Conservation (phyloP, 768 basidiomycete genomes). For the Mycena rebaudengoi region DNA sequence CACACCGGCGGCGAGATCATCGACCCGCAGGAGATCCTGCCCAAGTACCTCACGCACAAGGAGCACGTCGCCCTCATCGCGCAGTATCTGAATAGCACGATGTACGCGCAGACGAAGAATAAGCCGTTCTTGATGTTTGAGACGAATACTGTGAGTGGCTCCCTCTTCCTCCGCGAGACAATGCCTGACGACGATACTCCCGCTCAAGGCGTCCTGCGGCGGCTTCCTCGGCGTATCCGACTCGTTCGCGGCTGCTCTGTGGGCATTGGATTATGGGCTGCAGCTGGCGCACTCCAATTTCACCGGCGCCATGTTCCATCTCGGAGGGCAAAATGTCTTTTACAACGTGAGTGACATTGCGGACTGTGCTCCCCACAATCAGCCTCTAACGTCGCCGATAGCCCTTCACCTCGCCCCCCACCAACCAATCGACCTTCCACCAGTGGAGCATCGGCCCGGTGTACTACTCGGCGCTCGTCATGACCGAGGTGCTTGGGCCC, state of each 20-base stretch:
- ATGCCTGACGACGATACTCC: no score
- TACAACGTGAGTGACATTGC: constrained; percentile 52
- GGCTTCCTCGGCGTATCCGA: constrained; percentile 61
- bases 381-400: neutral
- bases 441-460: constrained; percentile 65
- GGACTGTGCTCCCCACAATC: neutral
- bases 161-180: neutral
- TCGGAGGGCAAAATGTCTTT: constrained; percentile 57
- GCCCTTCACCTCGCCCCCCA: constrained; percentile 57
- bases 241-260: constrained; percentile 58
- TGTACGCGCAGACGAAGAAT: constrained; percentile 39
- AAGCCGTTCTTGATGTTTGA: constrained; percentile 62
- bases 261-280: constrained; percentile 59
- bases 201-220: constrained; percentile 59
- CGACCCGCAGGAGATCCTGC: constrained; percentile 48
- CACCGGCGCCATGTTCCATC: constrained; percentile 43
- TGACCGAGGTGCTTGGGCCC: constrained; percentile 55
- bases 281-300: constrained; percentile 53
- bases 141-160: constrained; percentile 37
- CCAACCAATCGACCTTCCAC: constrained; percentile 50
- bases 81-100: constrained; percentile 47
- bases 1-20: constrained; percentile 25
- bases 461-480: constrained; percentile 55
- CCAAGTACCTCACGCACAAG: constrained; percentile 54
- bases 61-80: constrained; percentile 41